Evolutionary conservation across 768 basidiomycete genomes (phyloP).

Genomic region (Cystofilobasidium capitatum): DNA sequence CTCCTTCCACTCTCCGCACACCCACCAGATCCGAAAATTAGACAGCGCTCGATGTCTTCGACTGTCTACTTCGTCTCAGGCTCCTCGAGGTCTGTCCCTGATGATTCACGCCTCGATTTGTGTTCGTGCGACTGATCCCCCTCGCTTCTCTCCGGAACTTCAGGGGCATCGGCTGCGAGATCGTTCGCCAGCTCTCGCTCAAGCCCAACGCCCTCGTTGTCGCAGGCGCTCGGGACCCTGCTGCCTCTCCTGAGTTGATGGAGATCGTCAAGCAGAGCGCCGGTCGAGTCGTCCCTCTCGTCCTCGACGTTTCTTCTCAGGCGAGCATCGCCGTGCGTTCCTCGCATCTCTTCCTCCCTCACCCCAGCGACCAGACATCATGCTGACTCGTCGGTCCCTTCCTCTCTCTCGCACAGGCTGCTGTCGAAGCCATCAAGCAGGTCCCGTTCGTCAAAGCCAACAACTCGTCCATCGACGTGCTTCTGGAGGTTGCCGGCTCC

Average conservation of each 20-base stretch:
- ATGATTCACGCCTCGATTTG: neutral
- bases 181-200: slow-evolving; percentile 1
- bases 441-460: slow-evolving; percentile 7
- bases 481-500: neutral
- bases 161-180: slow-evolving; percentile 8
- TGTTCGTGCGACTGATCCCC: neutral
- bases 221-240: slow-evolving; percentile 5
- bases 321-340: slow-evolving; percentile 8
- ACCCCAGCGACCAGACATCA: neutral
- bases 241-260: neutral
- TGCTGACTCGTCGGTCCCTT: neutral
- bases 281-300: neutral
- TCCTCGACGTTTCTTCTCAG: neutral
- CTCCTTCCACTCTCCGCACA: too few species aligned
- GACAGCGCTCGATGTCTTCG: too few species aligned
- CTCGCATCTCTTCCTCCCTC: too few species aligned
- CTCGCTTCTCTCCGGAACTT: neutral
- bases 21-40: too few species aligned
- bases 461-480: neutral
- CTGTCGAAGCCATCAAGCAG: neutral
- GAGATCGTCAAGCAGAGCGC: neutral
- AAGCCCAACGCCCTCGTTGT: neutral
- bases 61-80: slow-evolving; percentile 5
- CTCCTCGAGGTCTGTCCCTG: neutral
- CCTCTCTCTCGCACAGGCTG: neutral